Conservation (phyloP, 2,329 filamentous ascomycete genomes). For the Arthroderma sp. region DNA sequence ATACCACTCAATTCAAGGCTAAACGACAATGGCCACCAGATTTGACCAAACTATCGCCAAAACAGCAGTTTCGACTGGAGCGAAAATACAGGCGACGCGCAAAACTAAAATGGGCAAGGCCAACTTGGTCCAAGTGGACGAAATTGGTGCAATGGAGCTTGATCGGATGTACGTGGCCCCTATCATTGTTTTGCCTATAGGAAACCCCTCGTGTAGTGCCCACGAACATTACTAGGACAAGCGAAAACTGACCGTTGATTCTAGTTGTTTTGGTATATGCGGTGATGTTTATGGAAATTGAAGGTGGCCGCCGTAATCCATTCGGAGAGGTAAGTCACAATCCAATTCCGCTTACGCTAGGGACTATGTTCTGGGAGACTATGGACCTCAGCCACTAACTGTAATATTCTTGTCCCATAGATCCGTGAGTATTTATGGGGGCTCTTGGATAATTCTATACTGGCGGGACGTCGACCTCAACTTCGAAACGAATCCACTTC, state of each 20-base stretch:
- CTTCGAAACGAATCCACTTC: background rate
- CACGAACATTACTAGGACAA: background rate
- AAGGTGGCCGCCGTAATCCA: conserved; percentile 28
- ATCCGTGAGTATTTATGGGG: conserved; percentile 6
- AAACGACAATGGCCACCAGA: conserved; percentile 55
- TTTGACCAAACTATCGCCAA: conserved; percentile 49
- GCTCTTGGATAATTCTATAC: conserved; percentile 6
- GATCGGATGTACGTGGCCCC: conserved; percentile 37
- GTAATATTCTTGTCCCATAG: background rate
- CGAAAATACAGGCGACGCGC: conserved; percentile 51
- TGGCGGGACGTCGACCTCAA: conserved; percentile 6
- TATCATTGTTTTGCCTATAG: background rate
- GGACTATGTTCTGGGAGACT: background rate
- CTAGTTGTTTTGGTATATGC: conserved; percentile 32
- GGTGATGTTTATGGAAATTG: conserved; percentile 36
- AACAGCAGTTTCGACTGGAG: conserved; percentile 57
- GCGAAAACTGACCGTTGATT: conserved; percentile 8
- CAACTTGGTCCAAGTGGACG: conserved; percentile 46
- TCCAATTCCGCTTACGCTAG: background rate
- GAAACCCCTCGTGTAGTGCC: background rate
- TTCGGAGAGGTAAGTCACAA: conserved; percentile 30
- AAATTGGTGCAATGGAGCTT: conserved; percentile 46
- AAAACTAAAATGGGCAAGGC: conserved; percentile 49
- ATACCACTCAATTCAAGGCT: conserved; percentile 47
- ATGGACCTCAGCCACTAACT: background rate